These are phyloP conservation scores for Wallacemonas sp. DNA, from an alignment of 208 protist species.

Conservation along the genomic window DNA sequence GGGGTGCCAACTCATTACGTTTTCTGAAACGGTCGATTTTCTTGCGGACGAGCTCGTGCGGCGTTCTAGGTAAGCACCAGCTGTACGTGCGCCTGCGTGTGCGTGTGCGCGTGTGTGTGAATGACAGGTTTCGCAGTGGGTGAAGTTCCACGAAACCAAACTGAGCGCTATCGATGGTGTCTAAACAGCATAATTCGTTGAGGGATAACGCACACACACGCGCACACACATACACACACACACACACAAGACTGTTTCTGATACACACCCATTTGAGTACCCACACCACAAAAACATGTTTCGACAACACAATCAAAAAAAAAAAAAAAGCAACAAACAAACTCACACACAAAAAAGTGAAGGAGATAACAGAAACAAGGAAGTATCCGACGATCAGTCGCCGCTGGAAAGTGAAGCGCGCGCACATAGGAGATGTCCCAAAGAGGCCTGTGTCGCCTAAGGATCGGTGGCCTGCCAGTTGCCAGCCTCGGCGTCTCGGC, in stretches of 20 bases:
- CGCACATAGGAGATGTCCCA: too few species aligned
- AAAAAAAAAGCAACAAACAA: background rate
- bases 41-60: constrained; percentile 71
- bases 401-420: background rate
- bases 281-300: background rate
- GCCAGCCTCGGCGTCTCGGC: too few species aligned
- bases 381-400: too few species aligned
- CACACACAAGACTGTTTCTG: background rate
- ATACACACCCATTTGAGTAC: background rate
- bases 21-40: constrained; percentile 76
- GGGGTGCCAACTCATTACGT: constrained; percentile 81
- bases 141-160: too few species aligned
- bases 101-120: background rate
- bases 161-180: too few species aligned
- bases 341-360: background rate
- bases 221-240: background rate
- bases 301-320: background rate
- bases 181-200: too few species aligned
- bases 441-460: too few species aligned
- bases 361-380: background rate
- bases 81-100: background rate
- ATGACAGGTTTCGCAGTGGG: background rate
- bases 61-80: constrained; percentile 5
- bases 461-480: too few species aligned
- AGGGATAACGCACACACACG: background rate